A percentile compares a stretch with the other conserved stretches of the same genome.
These are phyloP conservation scores for Diplotaxis tenuifolia DNA, from an alignment of 345 rosid genomes.

Conservation along the genomic window DNA sequence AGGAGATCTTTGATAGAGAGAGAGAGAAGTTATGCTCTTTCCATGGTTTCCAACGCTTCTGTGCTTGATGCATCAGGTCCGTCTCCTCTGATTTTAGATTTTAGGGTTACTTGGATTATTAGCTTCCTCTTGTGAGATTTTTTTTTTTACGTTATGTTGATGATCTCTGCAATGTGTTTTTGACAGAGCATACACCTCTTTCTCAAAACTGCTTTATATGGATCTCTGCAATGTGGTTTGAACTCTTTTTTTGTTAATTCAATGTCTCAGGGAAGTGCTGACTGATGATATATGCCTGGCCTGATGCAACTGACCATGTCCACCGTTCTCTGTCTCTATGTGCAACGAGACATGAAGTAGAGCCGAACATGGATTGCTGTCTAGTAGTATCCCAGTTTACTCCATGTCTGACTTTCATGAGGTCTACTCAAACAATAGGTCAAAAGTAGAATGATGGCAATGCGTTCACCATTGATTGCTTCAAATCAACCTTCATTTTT, in stretches of 20 bases:
- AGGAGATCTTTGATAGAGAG: slow-evolving; percentile 61
- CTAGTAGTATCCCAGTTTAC: slow-evolving; percentile 46
- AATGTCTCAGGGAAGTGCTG: slow-evolving; percentile 56
- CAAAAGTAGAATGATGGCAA: slow-evolving; percentile 59
- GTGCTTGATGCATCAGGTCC: slow-evolving; percentile 93
- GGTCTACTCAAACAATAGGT: slow-evolving; percentile 49
- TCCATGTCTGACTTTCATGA: slow-evolving; percentile 63
- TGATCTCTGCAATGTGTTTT: too few species aligned
- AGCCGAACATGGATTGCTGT: slow-evolving; percentile 78
- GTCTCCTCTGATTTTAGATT: not conserved
- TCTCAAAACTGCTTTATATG: not conserved
- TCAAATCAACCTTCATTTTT: slow-evolving; percentile 40
- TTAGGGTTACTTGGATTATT: too few species aligned
- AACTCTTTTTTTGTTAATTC: not conserved
- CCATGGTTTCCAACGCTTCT: slow-evolving; percentile 64
- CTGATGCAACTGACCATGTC: slow-evolving; percentile 76
- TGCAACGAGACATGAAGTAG: slow-evolving; percentile 48
- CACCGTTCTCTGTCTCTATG: slow-evolving; percentile 50
- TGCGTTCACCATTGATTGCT: slow-evolving; percentile 44
- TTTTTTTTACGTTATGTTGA: too few species aligned
- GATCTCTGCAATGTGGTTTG: not conserved
- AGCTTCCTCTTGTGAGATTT: too few species aligned
- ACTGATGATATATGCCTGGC: slow-evolving; percentile 61
- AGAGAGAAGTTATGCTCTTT: too few species aligned
- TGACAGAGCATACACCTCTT: too few species aligned